phyloP scores from a whole-genome alignment of 768 basidiomycete genomes.

The Butyriboletus loyo region DNA sequence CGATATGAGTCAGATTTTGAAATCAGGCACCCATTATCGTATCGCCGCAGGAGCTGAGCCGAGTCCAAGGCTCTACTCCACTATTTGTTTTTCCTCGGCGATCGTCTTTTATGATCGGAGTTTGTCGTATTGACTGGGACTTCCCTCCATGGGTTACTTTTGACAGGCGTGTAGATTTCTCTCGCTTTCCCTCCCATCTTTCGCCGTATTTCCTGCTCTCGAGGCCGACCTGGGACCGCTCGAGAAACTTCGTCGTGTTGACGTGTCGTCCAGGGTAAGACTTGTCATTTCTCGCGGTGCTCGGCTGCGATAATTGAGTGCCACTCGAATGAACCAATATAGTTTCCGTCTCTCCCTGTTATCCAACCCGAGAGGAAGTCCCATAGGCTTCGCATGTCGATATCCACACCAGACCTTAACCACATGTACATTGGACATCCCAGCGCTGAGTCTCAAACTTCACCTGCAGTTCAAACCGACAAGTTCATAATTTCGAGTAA shows the following conservation, averaged over 20 bases:
- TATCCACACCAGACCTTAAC: conserved; percentile 32
- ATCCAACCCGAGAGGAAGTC: conserved; percentile 17
- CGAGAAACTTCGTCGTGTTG: conserved; percentile 50
- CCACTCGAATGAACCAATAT: neutral
- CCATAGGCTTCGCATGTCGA: conserved; percentile 33
- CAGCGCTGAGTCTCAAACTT: neutral
- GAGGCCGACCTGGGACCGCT: conserved; percentile 63
- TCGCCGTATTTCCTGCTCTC: conserved; percentile 54
- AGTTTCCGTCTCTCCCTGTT: conserved; percentile 24
- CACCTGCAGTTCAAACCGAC: conserved; percentile 12
- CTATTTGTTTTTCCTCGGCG: conserved; percentile 15
- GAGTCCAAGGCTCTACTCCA: neutral
- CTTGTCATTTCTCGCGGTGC: neutral
- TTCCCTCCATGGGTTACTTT: neutral
- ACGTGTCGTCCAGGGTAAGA: conserved; percentile 29
- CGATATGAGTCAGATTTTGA: conserved; percentile 20
- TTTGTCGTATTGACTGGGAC: conserved; percentile 20
- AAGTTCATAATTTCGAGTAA: conserved; percentile 64
- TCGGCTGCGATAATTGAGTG: neutral
- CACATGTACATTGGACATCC: conserved; percentile 11
- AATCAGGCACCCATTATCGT: conserved; percentile 17
- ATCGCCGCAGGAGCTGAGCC: neutral
- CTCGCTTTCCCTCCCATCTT: conserved; percentile 43
- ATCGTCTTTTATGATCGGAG: conserved; percentile 12
- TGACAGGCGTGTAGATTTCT: conserved; percentile 56